Conservation (phyloP, 148 eudicot species). For the Silene conica region DNA sequence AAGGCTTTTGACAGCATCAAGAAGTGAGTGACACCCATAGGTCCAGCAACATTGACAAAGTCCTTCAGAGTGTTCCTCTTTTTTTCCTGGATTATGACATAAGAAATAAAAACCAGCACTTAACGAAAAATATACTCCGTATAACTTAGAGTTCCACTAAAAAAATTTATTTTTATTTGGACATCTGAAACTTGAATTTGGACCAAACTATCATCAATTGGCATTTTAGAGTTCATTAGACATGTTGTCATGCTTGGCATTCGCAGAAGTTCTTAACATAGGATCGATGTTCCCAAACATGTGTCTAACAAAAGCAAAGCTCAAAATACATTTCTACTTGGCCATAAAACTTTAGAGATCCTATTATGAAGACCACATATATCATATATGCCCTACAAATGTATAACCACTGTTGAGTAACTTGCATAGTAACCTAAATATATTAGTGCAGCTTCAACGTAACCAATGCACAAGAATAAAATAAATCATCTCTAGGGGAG, state of each 20-base stretch:
- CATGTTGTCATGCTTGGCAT: not conserved
- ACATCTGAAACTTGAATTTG: not conserved
- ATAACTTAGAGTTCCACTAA: not conserved
- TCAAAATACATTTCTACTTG: not conserved
- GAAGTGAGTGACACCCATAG: constrained; percentile 94
- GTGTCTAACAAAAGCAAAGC: not conserved
- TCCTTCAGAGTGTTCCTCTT: constrained; percentile 77
- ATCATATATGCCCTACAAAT: not conserved
- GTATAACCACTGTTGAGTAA: not conserved
- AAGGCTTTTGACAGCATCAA: constrained; percentile 79
- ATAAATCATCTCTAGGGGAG: too few relatives aligned
- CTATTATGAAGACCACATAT: not conserved
- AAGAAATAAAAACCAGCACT: constrained; percentile 13
- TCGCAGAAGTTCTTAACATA: not conserved
- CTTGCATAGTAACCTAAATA: not conserved
- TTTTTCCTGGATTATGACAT: constrained; percentile 59
- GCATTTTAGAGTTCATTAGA: not conserved
- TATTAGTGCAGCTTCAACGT: too few relatives aligned
- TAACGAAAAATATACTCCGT: not conserved
- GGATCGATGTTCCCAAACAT: not conserved
- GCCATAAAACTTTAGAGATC: not conserved
- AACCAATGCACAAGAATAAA: too few relatives aligned
- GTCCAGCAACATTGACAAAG: constrained; percentile 87
- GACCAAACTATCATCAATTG: not conserved
- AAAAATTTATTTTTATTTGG: not conserved